Evolutionary conservation across 768 basidiomycete species (phyloP).

Genomic region (Tephrocybe sp.): DNA sequence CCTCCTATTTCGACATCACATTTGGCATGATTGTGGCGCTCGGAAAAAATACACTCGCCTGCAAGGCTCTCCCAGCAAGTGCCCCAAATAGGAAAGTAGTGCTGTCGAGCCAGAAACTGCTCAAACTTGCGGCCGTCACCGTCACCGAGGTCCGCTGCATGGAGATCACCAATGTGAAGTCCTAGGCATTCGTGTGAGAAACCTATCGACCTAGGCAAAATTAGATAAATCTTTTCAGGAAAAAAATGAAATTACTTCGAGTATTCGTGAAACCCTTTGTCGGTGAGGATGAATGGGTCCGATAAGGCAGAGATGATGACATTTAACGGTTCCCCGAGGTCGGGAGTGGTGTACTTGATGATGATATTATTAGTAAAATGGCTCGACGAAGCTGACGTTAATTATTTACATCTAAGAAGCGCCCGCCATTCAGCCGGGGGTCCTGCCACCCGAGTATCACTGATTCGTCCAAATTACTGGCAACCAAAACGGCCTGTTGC

Average conservation of each 20-base stretch:
- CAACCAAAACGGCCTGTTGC: slow-evolving; percentile 11
- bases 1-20: slow-evolving; percentile 47
- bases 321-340: slow-evolving; percentile 79
- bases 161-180: slow-evolving; percentile 70
- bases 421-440: slow-evolving; percentile 71
- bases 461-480: not conserved
- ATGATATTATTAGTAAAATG: not conserved
- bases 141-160: slow-evolving; percentile 82
- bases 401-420: slow-evolving; percentile 66
- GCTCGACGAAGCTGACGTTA: not conserved
- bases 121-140: slow-evolving; percentile 70
- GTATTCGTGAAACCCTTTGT: slow-evolving; percentile 65
- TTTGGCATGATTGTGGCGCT: slow-evolving; percentile 1
- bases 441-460: slow-evolving; percentile 50
- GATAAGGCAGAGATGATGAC: slow-evolving; percentile 77
- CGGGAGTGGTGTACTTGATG: slow-evolving; percentile 58
- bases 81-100: slow-evolving; percentile 75
- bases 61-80: slow-evolving; percentile 87
- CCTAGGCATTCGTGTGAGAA: slow-evolving; percentile 83
- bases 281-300: slow-evolving; percentile 78
- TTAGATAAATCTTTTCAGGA: not conserved
- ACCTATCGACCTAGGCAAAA: slow-evolving; percentile 61
- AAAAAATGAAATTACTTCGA: slow-evolving; percentile 49
- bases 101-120: slow-evolving; percentile 71
- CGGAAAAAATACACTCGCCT: slow-evolving; percentile 31